Evolutionary conservation across 1,284 basidiomycete species (phyloP), one percentile per base, ranked within the genome.

Genomic region (Trichosporon coremiiforme): DNA sequence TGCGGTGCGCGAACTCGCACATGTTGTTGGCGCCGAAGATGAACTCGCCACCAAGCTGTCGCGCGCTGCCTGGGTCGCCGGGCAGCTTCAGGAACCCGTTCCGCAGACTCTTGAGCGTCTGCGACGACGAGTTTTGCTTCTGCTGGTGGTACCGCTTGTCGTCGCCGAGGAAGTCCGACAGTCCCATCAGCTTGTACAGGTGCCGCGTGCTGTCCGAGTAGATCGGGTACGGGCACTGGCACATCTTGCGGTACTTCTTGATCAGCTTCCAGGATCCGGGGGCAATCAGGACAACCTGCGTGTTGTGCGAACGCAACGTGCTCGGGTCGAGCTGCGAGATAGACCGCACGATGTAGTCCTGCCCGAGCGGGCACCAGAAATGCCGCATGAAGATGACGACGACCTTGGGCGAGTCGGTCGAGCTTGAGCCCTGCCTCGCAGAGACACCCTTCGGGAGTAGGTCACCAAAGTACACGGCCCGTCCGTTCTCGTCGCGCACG

Each of bases 311-410:
- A 22, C 76, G 74, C 8, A 84, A 65, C 0, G 76, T 77, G 3
- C 73, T 73, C 4, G 78, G 76, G 67, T 83, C 81, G 33, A 84
- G 75, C 6, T 77, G 71, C 0, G 77, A 69, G 7, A 85, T 67
- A 0, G 79, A 81, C 12, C 77, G 76, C 47, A 80, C 72, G 8
- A 77, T 81, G 69, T 80, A 84, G 57, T 83, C 80, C 72, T 84
- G 83, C 66, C 81, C 83, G 73, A 80, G 78, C 17, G 80, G 82
- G 70, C 83, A 84, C 81, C 82, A 83, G 71, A 82, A 83, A 67
- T 79, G 70, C 3, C 82, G 73, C 36, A 83, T 77, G 71, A 81
- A 83, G 75, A 84, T 79, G 10, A 84, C 70, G 17, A 83, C 76
- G 7, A 62, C 29, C 13, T 62, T 62, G 15, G 57, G 57, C 17